Evolutionary conservation across 495 filamentous ascomycete genomes (phyloP).

Genomic region (Aspergillus conjunctus): DNA sequence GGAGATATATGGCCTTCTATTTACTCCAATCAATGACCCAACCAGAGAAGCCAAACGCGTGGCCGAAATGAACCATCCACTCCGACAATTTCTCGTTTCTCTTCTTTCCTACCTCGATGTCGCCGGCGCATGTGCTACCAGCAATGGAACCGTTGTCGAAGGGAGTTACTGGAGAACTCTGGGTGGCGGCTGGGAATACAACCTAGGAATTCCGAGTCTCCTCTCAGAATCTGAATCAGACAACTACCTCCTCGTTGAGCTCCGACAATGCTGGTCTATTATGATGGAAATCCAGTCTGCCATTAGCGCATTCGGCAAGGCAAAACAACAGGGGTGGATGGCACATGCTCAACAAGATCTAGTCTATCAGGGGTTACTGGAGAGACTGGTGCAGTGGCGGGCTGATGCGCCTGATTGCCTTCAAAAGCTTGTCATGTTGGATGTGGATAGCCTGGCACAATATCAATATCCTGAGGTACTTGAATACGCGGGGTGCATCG

Average conservation of each 20-base stretch:
- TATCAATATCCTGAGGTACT: constrained; percentile 39
- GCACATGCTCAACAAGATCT: constrained; percentile 37
- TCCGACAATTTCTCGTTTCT: constrained; percentile 43
- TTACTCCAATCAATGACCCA: constrained; percentile 34
- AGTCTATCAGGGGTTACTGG: constrained; percentile 37
- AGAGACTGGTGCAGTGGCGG: constrained; percentile 39
- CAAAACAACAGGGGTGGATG: constrained; percentile 39
- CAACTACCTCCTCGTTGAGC: constrained; percentile 34
- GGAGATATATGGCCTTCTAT: constrained; percentile 44
- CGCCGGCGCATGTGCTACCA: constrained; percentile 44
- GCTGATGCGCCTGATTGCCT: constrained; percentile 36
- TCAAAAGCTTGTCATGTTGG: constrained; percentile 35
- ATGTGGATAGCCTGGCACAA: constrained; percentile 33
- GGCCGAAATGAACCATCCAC: constrained; percentile 41
- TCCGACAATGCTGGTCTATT: constrained; percentile 39
- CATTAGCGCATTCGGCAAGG: constrained; percentile 42
- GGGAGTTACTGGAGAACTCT: constrained; percentile 45
- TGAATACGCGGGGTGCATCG: constrained; percentile 45
- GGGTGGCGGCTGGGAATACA: constrained; percentile 47
- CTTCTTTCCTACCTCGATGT: constrained; percentile 47
- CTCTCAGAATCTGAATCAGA: constrained; percentile 27
- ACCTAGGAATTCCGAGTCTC: constrained; percentile 40
- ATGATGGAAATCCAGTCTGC: constrained; percentile 47
- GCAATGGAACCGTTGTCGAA: constrained; percentile 43
- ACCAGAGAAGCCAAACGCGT: constrained; percentile 36